Evolutionary conservation across 2,329 filamentous ascomycete genomes (phyloP), one percentile per base, ranked within the genome.

Genomic region (Fusarium lyarnte): DNA sequence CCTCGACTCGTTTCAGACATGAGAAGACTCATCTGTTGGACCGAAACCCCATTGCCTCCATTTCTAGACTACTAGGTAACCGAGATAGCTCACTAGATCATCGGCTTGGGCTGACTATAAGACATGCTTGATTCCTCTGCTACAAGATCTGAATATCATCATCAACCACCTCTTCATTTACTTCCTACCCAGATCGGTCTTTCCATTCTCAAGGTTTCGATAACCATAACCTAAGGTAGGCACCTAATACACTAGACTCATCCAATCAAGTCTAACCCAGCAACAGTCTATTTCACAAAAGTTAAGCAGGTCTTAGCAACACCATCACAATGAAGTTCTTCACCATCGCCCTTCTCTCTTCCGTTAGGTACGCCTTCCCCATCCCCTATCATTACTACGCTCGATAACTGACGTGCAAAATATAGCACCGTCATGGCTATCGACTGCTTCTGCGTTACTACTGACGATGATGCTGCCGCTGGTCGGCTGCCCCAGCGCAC

Each of bases 71-170:
- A 31, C 3, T 5, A 8, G 4, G 3, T 8, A n/a, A 0, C n/a
- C 0, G 0, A 47, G 3, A 0, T 4, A 3, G 1, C 16, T 17
- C 0, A 14, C 2, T 1, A 14, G 9, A 8, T 5, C 5, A 0
- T 17, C 3, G 8, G 2, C 5, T 8, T 12, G 0, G 12, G 19
- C 14, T n/a, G 5, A 16, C 33, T 52, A 52, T 52, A 52, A 52
- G 17, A 27, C 0, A 4, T 6, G 19, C 33, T 27, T 23, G 8
- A 17, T 52, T 12, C 9, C 9, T n/a, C 19, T 2, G 16, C 3
- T 6, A 16, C 0, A 16, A 51, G 3, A 3, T 14, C 12, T 6
- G 1, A 16, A 21, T 11, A 36, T 21, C n/a, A 27, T 16, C 13
- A 9, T 16, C 6, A 21, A 25, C 2, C 6, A 51, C 5, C 6